phyloP scores from a whole-genome alignment of 768 basidiomycete genomes.

The Holtermannia corniformis region DNA sequence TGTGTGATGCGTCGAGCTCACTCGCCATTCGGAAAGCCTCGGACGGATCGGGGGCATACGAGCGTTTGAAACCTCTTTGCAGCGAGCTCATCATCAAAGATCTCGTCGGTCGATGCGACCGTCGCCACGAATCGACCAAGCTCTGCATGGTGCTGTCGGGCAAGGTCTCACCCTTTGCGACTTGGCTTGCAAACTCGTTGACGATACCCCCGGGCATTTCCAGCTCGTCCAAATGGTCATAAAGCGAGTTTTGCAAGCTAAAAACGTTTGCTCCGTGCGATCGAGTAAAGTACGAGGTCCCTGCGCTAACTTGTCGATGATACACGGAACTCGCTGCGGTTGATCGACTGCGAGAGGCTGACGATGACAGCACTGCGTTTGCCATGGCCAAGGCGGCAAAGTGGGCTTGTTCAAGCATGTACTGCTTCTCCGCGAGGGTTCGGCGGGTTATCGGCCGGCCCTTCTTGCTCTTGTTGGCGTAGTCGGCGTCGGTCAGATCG shows the following conservation, averaged over 20 bases:
- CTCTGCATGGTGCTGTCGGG: background rate
- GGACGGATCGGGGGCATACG: too few species aligned
- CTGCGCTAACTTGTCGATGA: background rate
- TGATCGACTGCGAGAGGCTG: too few species aligned
- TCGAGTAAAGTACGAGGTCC: background rate
- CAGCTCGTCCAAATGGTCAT: background rate
- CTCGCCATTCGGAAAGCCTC: too few species aligned
- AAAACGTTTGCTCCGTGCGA: background rate
- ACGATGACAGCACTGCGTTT: background rate
- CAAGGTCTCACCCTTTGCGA: background rate
- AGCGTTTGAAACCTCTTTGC: too few species aligned
- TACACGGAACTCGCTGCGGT: background rate
- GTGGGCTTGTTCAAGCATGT: background rate
- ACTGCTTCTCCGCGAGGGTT: too few species aligned
- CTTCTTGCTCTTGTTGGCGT: too few species aligned
- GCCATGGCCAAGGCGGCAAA: background rate
- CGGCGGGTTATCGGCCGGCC: too few species aligned
- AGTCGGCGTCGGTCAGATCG: too few species aligned
- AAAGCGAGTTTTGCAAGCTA: background rate
- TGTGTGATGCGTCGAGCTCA: too few species aligned
- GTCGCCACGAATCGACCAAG: background rate
- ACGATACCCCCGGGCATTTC: background rate
- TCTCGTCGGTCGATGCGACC: background rate
- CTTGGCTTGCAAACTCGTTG: background rate
- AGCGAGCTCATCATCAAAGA: too few species aligned